A percentile compares a stretch with the other conserved stretches of the same genome.
Evolutionary conservation across 768 basidiomycete species (phyloP).

Genomic region (Plicaturopsis crispa): DNA sequence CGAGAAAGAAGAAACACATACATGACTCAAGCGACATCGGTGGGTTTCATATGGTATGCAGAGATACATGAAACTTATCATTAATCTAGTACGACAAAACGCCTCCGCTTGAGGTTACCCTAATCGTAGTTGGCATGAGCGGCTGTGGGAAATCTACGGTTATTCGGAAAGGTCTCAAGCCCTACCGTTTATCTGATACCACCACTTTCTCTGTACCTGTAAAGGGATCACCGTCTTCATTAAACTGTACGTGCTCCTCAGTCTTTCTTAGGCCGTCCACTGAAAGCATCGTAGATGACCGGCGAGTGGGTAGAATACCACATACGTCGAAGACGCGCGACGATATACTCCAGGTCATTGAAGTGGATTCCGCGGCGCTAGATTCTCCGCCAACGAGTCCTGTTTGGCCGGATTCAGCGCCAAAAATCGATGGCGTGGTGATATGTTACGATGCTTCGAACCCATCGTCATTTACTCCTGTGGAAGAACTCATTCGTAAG

Average conservation of each 20-base stretch:
- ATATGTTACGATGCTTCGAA: constrained; percentile 80
- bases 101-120: constrained; percentile 43
- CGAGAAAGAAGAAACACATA: too few species aligned
- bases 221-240: too few species aligned
- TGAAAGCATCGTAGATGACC: too few species aligned
- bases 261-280: too few species aligned
- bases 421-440: constrained; percentile 67
- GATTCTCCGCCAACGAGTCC: constrained; percentile 18
- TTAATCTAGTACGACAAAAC: too few species aligned
- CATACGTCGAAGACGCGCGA: too few species aligned
- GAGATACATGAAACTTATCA: too few species aligned
- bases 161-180: constrained; percentile 68
- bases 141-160: constrained; percentile 84
- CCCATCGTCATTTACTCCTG: constrained; percentile 51
- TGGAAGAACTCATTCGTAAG: constrained; percentile 69
- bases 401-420: constrained; percentile 46
- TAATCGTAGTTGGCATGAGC: constrained; percentile 73
- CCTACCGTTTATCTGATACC: constrained; percentile 44
- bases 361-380: constrained; percentile 50
- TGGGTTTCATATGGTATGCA: too few species aligned
- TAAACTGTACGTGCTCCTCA: constrained; percentile 29
- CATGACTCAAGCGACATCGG: too few species aligned
- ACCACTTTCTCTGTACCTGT: constrained; percentile 22
- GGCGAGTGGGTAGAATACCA: too few species aligned
- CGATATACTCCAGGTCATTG: constrained; percentile 47